Conservation (phyloP, 2,329 filamentous ascomycete species). For the Paraphoma sp. region DNA sequence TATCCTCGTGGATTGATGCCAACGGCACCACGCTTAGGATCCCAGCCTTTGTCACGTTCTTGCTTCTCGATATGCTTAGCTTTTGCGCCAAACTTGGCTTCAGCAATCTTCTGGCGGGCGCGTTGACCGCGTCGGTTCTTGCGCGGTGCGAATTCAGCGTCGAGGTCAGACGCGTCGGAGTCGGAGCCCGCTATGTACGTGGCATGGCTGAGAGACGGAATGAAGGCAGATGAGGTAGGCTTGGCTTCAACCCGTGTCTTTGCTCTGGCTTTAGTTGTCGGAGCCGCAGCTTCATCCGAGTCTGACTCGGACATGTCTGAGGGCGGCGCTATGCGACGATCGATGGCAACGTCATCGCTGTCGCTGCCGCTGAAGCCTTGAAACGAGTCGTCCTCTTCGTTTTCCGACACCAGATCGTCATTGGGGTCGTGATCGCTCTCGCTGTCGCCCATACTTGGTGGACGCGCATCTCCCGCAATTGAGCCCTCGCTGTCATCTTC, state of each 20-base stretch:
- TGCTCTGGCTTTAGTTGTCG: constrained; percentile 25
- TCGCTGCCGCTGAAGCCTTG: constrained; percentile 9
- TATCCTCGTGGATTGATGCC: constrained; percentile 30
- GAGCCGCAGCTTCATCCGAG: constrained; percentile 23
- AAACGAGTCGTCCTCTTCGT: constrained; percentile 11
- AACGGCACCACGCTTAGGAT: constrained; percentile 63
- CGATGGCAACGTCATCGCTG: constrained; percentile 3
- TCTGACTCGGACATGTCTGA: constrained; percentile 20
- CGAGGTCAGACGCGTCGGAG: constrained; percentile 69
- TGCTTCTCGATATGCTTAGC: constrained; percentile 70
- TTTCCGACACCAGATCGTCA: constrained; percentile 24
- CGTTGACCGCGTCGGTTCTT: constrained; percentile 81
- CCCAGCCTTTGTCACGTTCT: constrained; percentile 62
- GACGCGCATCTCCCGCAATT: constrained; percentile 34
- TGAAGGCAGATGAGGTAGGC: constrained; percentile 63
- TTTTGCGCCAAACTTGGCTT: constrained; percentile 77
- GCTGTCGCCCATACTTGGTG: constrained; percentile 40
- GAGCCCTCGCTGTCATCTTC: constrained; percentile 40
- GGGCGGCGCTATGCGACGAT: constrained; percentile 15
- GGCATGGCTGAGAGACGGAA: constrained; percentile 76
- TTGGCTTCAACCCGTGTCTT: constrained; percentile 11
- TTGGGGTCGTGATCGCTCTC: constrained; percentile 30
- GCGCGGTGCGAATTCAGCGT: constrained; percentile 59
- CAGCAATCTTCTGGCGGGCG: constrained; percentile 78
- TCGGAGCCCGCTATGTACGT: constrained; percentile 82